Evolutionary conservation across 805 yeast species (phyloP), one percentile per base, ranked within the genome.

Genomic region (Ogataea nitratoaversa): DNA sequence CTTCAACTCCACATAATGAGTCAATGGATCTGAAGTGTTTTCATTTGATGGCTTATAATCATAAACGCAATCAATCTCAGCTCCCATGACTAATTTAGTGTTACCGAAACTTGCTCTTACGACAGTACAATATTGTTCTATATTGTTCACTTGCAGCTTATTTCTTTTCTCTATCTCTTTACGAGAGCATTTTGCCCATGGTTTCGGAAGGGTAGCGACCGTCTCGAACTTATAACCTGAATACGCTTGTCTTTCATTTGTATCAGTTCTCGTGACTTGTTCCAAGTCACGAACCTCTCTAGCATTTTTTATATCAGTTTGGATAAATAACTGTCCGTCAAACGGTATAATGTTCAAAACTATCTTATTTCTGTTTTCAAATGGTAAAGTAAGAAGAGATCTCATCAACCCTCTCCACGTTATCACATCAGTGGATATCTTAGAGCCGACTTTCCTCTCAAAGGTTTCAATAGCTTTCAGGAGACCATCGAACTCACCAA

Each of bases 21-120:
- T 60, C 33, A 87, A 65, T 18, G 79, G 74, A 44, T 76, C 77
- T 42, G 32, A 59, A 40, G 60, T 57, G 36, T 54, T 56, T 14
- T 37, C 35, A 8, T 19, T 16, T 2, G 41, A 47, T 2, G 90
- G 88, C 48, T 80, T 75, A 53, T 77, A 87, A 59, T 89, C 96
- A 74, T 82, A 84, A 9, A 84, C 82, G 59, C 96, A 84, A 62
- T 91, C 98, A 17, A 91, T 86, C 64, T 93, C 98, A 2, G 96
- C 96, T 1, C 89, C 95, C 33, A 89, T 60, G 5, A 86, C 59
- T 32, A 88, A 62, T 46, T 74, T 76, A 16, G 78, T 72, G 34
- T 72, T 73, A 8, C 96, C 96, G 13, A 91, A 78, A 2, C 95
- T 95, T 0, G 96, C 82, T 50, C 76, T 74, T 5, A 90, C 90